Conservation (phyloP, 805 yeast genomes). For the Wickerhamomyces mucosus region DNA sequence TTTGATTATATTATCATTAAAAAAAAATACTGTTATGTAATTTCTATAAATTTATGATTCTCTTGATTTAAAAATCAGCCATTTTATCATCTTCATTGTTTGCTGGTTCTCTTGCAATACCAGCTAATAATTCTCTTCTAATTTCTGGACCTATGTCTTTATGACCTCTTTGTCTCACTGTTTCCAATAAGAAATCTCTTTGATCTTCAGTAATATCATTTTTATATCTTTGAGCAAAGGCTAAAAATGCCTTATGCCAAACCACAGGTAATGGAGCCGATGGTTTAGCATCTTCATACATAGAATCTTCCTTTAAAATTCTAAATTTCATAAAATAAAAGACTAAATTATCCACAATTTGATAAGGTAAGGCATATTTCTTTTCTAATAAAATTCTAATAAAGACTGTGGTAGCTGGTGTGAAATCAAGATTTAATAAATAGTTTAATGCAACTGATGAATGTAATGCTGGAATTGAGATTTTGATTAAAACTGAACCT, state of each 20-base stretch:
- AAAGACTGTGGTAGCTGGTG: slow-evolving; percentile 84
- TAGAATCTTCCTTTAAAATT: slow-evolving; percentile 35
- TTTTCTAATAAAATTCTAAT: slow-evolving; percentile 85
- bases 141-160: slow-evolving; percentile 87
- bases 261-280: slow-evolving; percentile 73
- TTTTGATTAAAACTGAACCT: slow-evolving; percentile 80
- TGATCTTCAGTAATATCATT: slow-evolving; percentile 99
- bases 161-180: slow-evolving; percentile 84
- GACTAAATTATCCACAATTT: slow-evolving; percentile 88
- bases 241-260: slow-evolving; percentile 94
- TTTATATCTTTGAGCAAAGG: slow-evolving; percentile 93
- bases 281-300: slow-evolving; percentile 28
- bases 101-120: slow-evolving; percentile 48
- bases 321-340: slow-evolving; percentile 91
- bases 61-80: too few relatives aligned
- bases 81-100: slow-evolving; percentile 17
- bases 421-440: slow-evolving; percentile 70
- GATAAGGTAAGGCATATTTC: slow-evolving; percentile 94
- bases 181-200: slow-evolving; percentile 86
- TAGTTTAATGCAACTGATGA: slow-evolving; percentile 92
- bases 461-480: slow-evolving; percentile 90
- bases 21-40: too few relatives aligned
- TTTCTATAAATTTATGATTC: too few relatives aligned
- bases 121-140: slow-evolving; percentile 86
- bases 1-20: too few relatives aligned